Evolutionary conservation across 495 filamentous ascomycete species (phyloP).

Genomic region (Amphirosellinia nigrospora): DNA sequence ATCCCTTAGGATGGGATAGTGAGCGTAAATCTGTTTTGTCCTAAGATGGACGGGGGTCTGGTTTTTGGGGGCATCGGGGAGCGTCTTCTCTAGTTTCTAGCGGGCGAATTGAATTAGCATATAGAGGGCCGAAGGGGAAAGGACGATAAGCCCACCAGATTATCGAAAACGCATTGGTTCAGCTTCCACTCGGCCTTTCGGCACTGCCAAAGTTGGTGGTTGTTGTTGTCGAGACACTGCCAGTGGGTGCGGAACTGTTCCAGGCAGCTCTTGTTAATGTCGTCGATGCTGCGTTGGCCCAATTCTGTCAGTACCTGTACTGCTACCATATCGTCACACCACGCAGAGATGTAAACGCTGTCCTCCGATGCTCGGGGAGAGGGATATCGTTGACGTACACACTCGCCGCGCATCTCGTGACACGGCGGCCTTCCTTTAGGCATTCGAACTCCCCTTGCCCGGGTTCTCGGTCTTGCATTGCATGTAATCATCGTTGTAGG

Average conservation of each 20-base stretch:
- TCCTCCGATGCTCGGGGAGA: too few relatives aligned
- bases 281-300: slow-evolving; percentile 69
- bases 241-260: slow-evolving; percentile 90
- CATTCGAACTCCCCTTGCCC: slow-evolving; percentile 93
- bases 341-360: not conserved
- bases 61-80: slow-evolving; percentile 81
- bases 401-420: slow-evolving; percentile 93
- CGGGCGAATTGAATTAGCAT: slow-evolving; percentile 22
- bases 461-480: slow-evolving; percentile 92
- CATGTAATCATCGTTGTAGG: slow-evolving; percentile 99
- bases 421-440: slow-evolving; percentile 92
- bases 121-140: not conserved
- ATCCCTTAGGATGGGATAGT: slow-evolving; percentile 49
- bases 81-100: slow-evolving; percentile 87
- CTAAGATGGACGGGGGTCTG: slow-evolving; percentile 84
- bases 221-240: slow-evolving; percentile 95
- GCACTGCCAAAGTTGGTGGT: slow-evolving; percentile 95
- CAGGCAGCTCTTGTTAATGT: slow-evolving; percentile 95
- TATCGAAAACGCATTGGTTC: slow-evolving; percentile 93
- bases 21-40: slow-evolving; percentile 76
- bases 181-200: slow-evolving; percentile 76
- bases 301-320: slow-evolving; percentile 18
- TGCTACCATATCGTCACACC: not conserved
- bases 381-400: slow-evolving; percentile 70
- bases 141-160: slow-evolving; percentile 69